Percentiles rank a stretch among this genome's conserved stretches.
Conservation (phyloP, 2,329 filamentous ascomycete genomes). For the Fusarium devonianum region DNA sequence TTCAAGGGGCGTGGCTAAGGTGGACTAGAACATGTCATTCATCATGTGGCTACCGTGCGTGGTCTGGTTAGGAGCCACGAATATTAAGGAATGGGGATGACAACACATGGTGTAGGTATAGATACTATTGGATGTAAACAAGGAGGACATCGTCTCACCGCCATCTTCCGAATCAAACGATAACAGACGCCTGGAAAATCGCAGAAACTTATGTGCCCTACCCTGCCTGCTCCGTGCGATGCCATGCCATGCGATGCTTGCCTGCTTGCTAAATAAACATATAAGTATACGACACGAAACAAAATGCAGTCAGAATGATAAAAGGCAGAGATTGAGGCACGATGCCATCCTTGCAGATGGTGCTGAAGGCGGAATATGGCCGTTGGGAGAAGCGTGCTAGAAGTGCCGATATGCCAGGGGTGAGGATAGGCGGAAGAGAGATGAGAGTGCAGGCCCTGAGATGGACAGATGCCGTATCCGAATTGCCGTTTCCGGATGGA, state of each 20-base stretch:
- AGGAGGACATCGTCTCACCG: neutral
- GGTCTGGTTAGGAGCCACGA: neutral
- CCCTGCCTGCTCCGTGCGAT: slow-evolving; percentile 29
- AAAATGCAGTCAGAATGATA: too few relatives aligned
- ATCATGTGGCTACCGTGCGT: neutral
- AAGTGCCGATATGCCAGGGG: slow-evolving; percentile 1
- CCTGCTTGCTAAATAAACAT: slow-evolving; percentile 10
- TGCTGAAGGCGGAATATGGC: slow-evolving; percentile 8
- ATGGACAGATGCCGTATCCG: too few relatives aligned
- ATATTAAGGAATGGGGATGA: too few relatives aligned
- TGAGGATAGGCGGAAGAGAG: neutral
- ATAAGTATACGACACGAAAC: neutral
- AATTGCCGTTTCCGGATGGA: neutral
- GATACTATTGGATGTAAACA: slow-evolving; percentile 1
- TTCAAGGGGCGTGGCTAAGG: too few relatives aligned
- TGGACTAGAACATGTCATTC: slow-evolving; percentile 5
- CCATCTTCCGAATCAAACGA: slow-evolving; percentile 3
- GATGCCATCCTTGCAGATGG: neutral
- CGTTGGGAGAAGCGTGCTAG: neutral
- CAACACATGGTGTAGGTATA: too few relatives aligned
- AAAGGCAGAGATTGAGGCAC: too few relatives aligned
- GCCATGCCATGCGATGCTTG: slow-evolving; percentile 26
- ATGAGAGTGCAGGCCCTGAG: too few relatives aligned
- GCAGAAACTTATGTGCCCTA: slow-evolving; percentile 2
- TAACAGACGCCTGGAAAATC: slow-evolving; percentile 9